These are phyloP conservation scores for Hippophae rhamnoides DNA, from an alignment of 306 rosid genomes.

Conservation along the genomic window DNA sequence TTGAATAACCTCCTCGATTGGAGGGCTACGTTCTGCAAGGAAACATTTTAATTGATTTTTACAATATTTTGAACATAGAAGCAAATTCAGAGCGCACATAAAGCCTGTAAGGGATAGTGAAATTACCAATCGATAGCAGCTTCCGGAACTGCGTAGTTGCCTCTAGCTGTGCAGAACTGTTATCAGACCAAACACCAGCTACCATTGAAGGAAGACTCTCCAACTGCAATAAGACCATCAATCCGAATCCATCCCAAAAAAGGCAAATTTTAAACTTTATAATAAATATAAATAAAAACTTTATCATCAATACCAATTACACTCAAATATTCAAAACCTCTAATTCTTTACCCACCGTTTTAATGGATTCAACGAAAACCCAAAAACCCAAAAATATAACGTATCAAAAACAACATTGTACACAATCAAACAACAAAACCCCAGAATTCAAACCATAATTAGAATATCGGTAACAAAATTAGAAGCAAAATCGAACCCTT, in stretches of 20 bases:
- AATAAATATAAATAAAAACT: background rate
- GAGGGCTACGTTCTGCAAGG: conserved; percentile 69
- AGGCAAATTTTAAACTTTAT: background rate
- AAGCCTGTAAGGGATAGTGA: background rate
- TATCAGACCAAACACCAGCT: conserved; percentile 67
- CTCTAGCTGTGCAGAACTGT: conserved; percentile 57
- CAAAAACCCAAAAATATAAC: background rate
- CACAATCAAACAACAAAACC: conserved; percentile 1
- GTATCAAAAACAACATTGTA: background rate
- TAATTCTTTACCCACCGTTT: background rate
- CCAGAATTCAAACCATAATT: too few relatives aligned
- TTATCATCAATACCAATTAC: conserved; percentile 11
- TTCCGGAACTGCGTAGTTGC: conserved; percentile 83
- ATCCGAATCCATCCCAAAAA: background rate
- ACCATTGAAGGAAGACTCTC: conserved; percentile 88
- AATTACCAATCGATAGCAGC: conserved; percentile 70
- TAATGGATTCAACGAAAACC: too few relatives aligned
- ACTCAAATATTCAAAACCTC: background rate
- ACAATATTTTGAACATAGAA: background rate
- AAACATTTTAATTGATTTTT: background rate
- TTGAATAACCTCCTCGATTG: conserved; percentile 88
- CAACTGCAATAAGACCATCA: conserved; percentile 39
- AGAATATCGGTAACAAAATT: too few relatives aligned
- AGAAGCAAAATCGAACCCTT: conserved; percentile 28
- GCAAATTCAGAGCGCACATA: background rate